A percentile compares a stretch with the other conserved stretches of the same genome.
Conservation (phyloP, 768 basidiomycete species). For the Sarcomyxa edulis region DNA sequence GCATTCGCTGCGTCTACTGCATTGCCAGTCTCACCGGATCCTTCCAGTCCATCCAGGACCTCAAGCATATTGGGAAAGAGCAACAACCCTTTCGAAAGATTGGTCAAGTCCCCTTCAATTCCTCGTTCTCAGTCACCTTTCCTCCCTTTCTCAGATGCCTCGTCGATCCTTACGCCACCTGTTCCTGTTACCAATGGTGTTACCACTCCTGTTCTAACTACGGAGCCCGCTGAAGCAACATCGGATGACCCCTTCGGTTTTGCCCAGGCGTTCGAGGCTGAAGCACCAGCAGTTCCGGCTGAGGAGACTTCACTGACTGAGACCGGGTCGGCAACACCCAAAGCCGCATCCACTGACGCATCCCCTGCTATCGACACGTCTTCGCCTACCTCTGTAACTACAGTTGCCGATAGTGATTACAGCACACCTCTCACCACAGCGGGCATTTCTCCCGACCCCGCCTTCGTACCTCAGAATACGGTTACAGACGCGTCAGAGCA, state of each 20-base stretch:
- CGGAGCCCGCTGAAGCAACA: slow-evolving; percentile 2
- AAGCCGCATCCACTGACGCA: slow-evolving; percentile 12
- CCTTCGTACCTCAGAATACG: no score
- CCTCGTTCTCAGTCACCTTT: slow-evolving; percentile 60
- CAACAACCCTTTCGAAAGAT: slow-evolving; percentile 87
- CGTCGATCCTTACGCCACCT: slow-evolving; percentile 32
- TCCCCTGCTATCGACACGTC: slow-evolving; percentile 13
- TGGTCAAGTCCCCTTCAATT: slow-evolving; percentile 41
- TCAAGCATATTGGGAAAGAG: slow-evolving; percentile 46
- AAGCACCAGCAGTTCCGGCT: slow-evolving; percentile 6
- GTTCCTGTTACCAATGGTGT: slow-evolving; percentile 20
- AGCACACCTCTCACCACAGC: slow-evolving; percentile 54
- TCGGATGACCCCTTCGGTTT: slow-evolving; percentile 52
- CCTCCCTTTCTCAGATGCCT: slow-evolving; percentile 37
- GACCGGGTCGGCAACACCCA: slow-evolving; percentile 8
- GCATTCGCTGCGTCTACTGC: slow-evolving; percentile 65
- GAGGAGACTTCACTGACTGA: slow-evolving; percentile 6
- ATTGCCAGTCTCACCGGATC: slow-evolving; percentile 66
- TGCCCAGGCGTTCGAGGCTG: slow-evolving; percentile 22
- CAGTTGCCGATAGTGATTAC: slow-evolving; percentile 42
- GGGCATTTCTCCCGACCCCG: slow-evolving; percentile 10
- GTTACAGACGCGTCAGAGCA: no score
- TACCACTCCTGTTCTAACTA: slow-evolving; percentile 9
- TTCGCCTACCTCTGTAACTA: slow-evolving; percentile 11
- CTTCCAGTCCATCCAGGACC: slow-evolving; percentile 44